Evolutionary conservation across 1,284 basidiomycete species (phyloP), one percentile per base, ranked within the genome.

Genomic region (Trichosporon sp.): DNA sequence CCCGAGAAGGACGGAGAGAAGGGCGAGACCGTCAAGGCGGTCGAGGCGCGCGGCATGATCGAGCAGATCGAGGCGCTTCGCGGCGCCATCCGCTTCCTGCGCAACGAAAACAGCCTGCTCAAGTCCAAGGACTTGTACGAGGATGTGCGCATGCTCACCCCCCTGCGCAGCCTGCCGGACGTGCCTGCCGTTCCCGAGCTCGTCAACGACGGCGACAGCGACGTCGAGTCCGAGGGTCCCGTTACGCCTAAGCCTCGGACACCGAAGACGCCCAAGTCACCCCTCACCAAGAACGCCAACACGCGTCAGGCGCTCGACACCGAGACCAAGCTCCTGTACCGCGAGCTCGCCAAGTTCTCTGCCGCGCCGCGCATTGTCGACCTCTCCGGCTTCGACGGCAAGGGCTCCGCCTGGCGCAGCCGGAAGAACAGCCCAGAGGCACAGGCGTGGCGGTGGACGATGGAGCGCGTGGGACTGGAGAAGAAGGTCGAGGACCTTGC

Each of bases 101-200:
- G 95, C 19, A 89, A 88, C 46, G 96, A 99, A 83, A 99, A 99
- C 82, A 89, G 92, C 1, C 92, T 92, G 80, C 89, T 99, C 81
- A 96, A 93, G 80, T 91, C 93, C 1, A 91, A 92, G 79, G 93
- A 94, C 78, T 86, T 98, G 0, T 88, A 96, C 74, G 88, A 88
- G 70, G 92, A 94, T 77, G 89, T 98, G 70, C 88, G 91, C 73
- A 82, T 89, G 2, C 86, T 98, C 0, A 92, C 91, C 10, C 85
- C 86, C 0, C 87, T 96, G 10, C 85, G 70, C 14, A 16, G 43
- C 10, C 37, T 74, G 21, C 56, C 70, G 3, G n/a, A 46, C 71
- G 19, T 74, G 70, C 4, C 65, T 54, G 10, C 54, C 61, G 61
- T 76, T 68, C 65, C 70, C 68, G 64, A 66, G 56, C 37, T 77